Conservation (phyloP, 2,329 filamentous ascomycete genomes). For the Colletotrichum siamense region DNA sequence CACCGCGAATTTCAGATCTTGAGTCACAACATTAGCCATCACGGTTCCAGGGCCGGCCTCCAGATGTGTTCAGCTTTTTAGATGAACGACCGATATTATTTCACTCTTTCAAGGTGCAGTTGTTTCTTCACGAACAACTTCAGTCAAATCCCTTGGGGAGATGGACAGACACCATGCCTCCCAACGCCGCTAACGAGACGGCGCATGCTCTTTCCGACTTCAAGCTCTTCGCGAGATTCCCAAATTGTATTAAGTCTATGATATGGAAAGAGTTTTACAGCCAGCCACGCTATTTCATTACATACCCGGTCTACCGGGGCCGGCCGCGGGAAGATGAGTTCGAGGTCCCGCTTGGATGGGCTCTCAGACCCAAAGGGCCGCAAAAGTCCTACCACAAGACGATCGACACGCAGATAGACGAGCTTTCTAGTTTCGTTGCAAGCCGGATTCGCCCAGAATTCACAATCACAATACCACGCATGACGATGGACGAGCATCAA, state of each 20-base stretch:
- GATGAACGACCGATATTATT: no score
- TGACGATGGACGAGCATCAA: not conserved
- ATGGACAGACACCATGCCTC: not conserved
- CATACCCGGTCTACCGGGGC: not conserved
- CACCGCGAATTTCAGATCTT: not conserved
- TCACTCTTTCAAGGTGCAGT: no score
- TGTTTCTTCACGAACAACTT: not conserved
- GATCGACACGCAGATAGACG: not conserved
- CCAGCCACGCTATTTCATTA: not conserved
- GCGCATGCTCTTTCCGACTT: not conserved
- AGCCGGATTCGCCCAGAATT: not conserved
- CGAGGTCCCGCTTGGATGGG: not conserved
- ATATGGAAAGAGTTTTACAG: not conserved
- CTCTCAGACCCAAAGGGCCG: not conserved
- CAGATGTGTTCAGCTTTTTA: no score
- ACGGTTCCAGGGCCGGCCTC: not conserved
- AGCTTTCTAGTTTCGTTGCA: not conserved
- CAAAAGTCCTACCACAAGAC: not conserved
- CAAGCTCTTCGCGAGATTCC: not conserved
- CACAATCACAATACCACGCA: not conserved
- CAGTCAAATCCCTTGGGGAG: not conserved
- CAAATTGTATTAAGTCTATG: not conserved
- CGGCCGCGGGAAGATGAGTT: not conserved
- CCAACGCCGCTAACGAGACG: accelerated
- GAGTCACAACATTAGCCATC: not conserved